Conservation (phyloP, 306 rosid genomes). For the Arachis stenosperma region DNA sequence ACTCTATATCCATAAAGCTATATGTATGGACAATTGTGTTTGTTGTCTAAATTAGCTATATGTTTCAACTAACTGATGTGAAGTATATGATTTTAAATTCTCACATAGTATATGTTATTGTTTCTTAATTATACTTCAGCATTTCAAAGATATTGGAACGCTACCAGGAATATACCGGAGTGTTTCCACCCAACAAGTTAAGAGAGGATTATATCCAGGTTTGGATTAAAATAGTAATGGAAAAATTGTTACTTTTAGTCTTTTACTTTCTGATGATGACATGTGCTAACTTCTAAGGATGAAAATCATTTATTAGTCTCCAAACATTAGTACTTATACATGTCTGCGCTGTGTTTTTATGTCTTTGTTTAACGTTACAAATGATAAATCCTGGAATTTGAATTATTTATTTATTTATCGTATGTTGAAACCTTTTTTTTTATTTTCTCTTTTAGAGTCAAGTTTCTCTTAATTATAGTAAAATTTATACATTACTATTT, state of each 20-base stretch:
- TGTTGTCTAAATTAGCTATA: too few relatives aligned
- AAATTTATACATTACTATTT: conserved; percentile 1
- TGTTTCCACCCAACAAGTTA: conserved; percentile 19
- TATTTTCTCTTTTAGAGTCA: too few relatives aligned
- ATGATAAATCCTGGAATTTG: neutral
- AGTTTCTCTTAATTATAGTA: neutral
- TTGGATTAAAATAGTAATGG: neutral
- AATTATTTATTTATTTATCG: too few relatives aligned
- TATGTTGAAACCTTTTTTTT: too few relatives aligned
- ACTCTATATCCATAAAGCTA: too few relatives aligned
- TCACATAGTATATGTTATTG: neutral
- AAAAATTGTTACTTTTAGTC: too few relatives aligned
- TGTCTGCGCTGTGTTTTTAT: too few relatives aligned
- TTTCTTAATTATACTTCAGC: conserved; percentile 43
- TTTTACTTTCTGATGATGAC: too few relatives aligned
- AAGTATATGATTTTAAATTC: neutral
- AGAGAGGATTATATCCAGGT: conserved; percentile 61
- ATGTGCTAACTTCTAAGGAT: too few relatives aligned
- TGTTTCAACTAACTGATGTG: neutral
- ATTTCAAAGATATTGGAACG: conserved; percentile 49
- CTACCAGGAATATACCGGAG: conserved; percentile 40
- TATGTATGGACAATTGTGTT: neutral
- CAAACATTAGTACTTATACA: too few relatives aligned
- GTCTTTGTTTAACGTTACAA: too few relatives aligned
- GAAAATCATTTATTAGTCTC: too few relatives aligned